These are phyloP conservation scores for Halophytophthora polymorphica DNA, from an alignment of 352 stramenopile genomes.

Conservation along the genomic window DNA sequence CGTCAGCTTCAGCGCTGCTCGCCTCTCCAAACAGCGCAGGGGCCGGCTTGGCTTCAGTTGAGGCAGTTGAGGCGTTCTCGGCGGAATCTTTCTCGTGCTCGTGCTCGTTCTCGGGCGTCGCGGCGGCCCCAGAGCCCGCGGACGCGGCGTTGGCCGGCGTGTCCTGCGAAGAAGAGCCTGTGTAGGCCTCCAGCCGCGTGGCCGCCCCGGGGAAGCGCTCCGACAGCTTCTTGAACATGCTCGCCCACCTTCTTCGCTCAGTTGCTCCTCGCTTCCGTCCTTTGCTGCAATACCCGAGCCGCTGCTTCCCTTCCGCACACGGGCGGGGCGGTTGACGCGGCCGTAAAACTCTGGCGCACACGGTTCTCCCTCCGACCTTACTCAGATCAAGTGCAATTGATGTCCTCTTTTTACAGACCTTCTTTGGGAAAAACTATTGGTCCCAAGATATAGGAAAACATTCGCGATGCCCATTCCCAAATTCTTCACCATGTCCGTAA, in stretches of 20 bases:
- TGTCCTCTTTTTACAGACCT: no score
- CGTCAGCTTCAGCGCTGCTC: no score
- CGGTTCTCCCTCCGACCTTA: no score
- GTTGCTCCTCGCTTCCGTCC: neutral
- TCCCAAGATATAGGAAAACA: no score
- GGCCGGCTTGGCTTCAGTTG: constrained; percentile 6
- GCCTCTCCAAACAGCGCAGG: constrained; percentile 28
- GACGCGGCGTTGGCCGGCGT: constrained; percentile 20
- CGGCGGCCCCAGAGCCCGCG: constrained; percentile 9
- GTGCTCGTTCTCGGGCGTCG: constrained; percentile 12
- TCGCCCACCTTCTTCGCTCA: neutral
- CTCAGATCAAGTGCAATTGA: no score
- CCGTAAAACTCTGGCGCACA: constrained; percentile 6
- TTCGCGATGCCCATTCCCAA: no score
- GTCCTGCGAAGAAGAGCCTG: constrained; percentile 15
- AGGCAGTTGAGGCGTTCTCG: neutral
- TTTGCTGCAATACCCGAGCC: neutral
- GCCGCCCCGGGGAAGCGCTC: constrained; percentile 71
- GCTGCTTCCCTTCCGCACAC: no score
- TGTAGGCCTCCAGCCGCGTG: constrained; percentile 67
- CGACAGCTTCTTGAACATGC: constrained; percentile 79
- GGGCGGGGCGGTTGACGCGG: neutral
- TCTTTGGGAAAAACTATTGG: no score
- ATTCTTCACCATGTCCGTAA: no score
- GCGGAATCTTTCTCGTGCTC: constrained; percentile 2